Percentiles rank a stretch among this genome's conserved stretches.
Conservation (phyloP, 805 yeast genomes). For the Lipomyces spencermartinsiae region DNA sequence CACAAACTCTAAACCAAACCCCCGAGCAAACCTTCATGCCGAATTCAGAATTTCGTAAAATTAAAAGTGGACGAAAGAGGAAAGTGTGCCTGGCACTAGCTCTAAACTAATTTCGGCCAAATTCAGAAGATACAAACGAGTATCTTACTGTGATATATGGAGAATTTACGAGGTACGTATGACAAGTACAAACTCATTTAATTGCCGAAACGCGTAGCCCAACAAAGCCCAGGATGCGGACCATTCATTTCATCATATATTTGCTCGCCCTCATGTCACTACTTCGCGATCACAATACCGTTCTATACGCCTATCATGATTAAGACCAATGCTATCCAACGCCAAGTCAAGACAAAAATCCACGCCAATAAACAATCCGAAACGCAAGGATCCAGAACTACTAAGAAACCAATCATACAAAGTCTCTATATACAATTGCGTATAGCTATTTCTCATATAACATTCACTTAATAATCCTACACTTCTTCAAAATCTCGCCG, state of each 20-base stretch:
- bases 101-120: neutral
- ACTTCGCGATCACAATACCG: no score
- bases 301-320: no score
- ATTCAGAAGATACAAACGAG: neutral
- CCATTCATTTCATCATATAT: neutral
- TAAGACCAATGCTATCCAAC: neutral
- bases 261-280: neutral
- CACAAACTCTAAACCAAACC: neutral
- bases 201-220: neutral
- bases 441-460: neutral
- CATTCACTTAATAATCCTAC: slow-evolving; percentile 34
- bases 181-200: neutral
- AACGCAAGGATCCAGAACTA: neutral
- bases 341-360: neutral
- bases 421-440: neutral
- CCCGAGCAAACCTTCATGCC: neutral
- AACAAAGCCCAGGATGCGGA: neutral
- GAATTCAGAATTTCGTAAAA: neutral
- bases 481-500: slow-evolving; percentile 35
- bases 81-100: neutral
- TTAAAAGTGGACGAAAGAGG: neutral
- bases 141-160: no score
- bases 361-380: slow-evolving; percentile 1
- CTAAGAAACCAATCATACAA: neutral
- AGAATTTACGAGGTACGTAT: neutral